phyloP scores from a whole-genome alignment of 495 filamentous ascomycete species.

The Daldinia loculata region DNA sequence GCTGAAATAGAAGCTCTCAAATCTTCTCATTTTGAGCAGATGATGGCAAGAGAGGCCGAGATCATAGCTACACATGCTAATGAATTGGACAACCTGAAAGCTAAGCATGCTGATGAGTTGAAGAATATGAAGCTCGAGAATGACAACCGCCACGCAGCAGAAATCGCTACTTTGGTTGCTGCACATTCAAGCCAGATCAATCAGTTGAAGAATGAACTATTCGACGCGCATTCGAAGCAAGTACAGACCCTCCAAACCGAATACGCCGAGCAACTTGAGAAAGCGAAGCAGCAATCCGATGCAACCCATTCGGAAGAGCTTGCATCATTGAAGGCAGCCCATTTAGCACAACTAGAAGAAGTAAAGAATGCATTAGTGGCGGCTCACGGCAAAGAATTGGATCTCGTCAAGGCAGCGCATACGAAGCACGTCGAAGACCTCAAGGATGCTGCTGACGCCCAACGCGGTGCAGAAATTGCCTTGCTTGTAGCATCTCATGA shows the following conservation, averaged over 20 bases:
- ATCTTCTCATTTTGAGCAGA: constrained; percentile 39
- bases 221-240: constrained; percentile 55
- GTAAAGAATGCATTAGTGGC: constrained; percentile 46
- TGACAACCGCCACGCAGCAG: constrained; percentile 36
- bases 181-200: constrained; percentile 44
- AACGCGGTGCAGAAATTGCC: constrained; percentile 32
- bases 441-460: constrained; percentile 22
- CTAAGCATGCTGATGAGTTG: constrained; percentile 47
- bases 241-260: constrained; percentile 55
- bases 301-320: constrained; percentile 48
- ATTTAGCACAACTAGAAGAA: constrained; percentile 45
- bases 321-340: constrained; percentile 48
- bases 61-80: constrained; percentile 38
- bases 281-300: constrained; percentile 42
- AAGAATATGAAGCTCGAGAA: constrained; percentile 48
- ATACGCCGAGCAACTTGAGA: constrained; percentile 51
- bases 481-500: constrained; percentile 33
- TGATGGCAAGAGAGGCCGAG: constrained; percentile 36
- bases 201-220: constrained; percentile 52
- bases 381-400: constrained; percentile 45
- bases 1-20: constrained; percentile 46
- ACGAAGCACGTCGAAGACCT: constrained; percentile 46
- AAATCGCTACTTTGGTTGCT: constrained; percentile 39
- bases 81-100: constrained; percentile 42
- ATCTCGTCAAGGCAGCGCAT: constrained; percentile 51